These are phyloP conservation scores for Phyllachora maydis DNA, from an alignment of 2,329 filamentous ascomycete genomes.

Conservation along the genomic window DNA sequence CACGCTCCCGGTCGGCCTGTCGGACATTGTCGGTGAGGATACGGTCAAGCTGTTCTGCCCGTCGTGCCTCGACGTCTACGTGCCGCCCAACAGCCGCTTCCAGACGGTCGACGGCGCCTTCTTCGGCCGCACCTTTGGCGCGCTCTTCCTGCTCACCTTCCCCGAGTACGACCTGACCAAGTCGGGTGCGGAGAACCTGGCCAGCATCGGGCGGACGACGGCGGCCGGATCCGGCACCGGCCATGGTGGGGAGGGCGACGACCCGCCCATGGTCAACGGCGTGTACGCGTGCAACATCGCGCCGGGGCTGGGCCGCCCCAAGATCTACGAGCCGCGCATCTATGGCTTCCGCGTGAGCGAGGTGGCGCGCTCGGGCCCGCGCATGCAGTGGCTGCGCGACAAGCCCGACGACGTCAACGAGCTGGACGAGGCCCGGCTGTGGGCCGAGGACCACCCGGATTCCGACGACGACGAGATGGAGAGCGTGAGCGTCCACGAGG, in stretches of 20 bases:
- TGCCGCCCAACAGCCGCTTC: constrained; percentile 90
- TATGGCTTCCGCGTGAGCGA: constrained; percentile 94
- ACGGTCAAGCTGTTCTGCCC: constrained; percentile 98
- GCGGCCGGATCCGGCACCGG: constrained; percentile 10
- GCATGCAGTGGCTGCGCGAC: constrained; percentile 91
- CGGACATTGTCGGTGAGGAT: constrained; percentile 87
- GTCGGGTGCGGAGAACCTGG: constrained; percentile 40
- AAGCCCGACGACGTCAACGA: constrained; percentile 64
- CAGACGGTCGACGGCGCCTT: constrained; percentile 96
- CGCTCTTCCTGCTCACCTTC: constrained; percentile 95
- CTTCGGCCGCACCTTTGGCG: constrained; percentile 93
- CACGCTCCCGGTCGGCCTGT: constrained; percentile 81
- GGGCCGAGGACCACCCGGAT: constrained; percentile 29
- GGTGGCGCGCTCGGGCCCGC: constrained; percentile 67
- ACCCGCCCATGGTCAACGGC: constrained; percentile 52
- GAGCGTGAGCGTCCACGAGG: constrained; percentile 19
- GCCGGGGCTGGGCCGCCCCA: constrained; percentile 61
- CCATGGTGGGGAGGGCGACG: constrained; percentile 15
- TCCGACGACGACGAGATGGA: constrained; percentile 40
- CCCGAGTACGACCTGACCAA: constrained; percentile 81
- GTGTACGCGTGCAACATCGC: constrained; percentile 73
- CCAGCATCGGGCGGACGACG: too few relatives aligned
- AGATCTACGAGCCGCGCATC: constrained; percentile 86
- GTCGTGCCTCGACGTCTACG: constrained; percentile 90
- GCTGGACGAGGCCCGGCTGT: constrained; percentile 55